phyloP scores from a whole-genome alignment of 352 stramenopile genomes.

The Phytophthora rubi region DNA sequence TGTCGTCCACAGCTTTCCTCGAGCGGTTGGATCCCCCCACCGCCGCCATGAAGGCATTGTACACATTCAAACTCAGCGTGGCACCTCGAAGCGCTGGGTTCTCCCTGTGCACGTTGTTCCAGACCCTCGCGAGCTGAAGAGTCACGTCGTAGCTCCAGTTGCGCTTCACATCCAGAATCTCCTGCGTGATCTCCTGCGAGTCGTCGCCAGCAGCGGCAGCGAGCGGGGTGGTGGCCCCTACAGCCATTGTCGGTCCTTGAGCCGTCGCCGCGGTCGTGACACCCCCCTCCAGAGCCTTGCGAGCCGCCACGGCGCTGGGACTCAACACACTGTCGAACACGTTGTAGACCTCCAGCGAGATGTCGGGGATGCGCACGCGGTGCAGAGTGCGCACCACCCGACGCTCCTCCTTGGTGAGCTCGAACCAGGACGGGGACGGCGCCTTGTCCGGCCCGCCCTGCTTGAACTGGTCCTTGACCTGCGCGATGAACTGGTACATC shows the following conservation, averaged over 20 bases:
- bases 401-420: constrained; percentile 60
- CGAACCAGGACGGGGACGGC: constrained; percentile 59
- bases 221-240: neutral
- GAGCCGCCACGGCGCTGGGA: constrained; percentile 20
- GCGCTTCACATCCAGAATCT: constrained; percentile 52
- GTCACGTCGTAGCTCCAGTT: constrained; percentile 73
- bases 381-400: constrained; percentile 58
- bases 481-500: constrained; percentile 77
- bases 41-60: constrained; percentile 54
- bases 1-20: constrained; percentile 71
- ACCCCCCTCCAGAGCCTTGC: constrained; percentile 8
- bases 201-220: constrained; percentile 12
- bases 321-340: constrained; percentile 65
- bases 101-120: constrained; percentile 45
- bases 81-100: constrained; percentile 44
- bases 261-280: neutral
- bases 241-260: neutral
- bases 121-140: constrained; percentile 61
- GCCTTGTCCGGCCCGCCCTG: constrained; percentile 26
- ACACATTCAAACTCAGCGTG: constrained; percentile 58
- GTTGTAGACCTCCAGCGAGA: constrained; percentile 59
- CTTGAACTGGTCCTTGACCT: constrained; percentile 59
- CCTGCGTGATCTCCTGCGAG: constrained; percentile 22
- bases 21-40: constrained; percentile 58
- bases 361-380: constrained; percentile 63